phyloP scores from a whole-genome alignment of 1,139 yeast species.

The Sporopachydermia cereana region DNA sequence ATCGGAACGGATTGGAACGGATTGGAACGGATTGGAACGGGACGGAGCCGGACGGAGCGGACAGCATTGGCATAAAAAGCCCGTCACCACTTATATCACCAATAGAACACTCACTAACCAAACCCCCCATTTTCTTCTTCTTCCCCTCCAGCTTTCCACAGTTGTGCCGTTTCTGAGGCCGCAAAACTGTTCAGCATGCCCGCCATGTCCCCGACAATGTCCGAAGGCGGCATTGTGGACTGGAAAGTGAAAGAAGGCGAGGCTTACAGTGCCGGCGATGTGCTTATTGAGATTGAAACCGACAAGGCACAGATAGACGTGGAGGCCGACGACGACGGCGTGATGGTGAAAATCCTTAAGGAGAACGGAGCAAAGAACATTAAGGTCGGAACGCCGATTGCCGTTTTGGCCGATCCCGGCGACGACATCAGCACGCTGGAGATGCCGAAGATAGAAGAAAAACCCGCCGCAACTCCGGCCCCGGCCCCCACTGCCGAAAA shows the following conservation, averaged over 20 bases:
- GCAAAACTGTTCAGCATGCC: conserved; percentile 81
- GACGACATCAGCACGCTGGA: conserved; percentile 64
- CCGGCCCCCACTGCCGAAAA: conserved; percentile 17
- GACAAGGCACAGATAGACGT: conserved; percentile 91
- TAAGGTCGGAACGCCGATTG: conserved; percentile 84
- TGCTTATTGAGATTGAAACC: conserved; percentile 78
- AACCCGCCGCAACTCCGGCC: conserved; percentile 15
- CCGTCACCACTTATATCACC: too few species aligned
- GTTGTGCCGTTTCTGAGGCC: conserved; percentile 11
- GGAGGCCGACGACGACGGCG: conserved; percentile 89
- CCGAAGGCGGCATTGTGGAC: conserved; percentile 88
- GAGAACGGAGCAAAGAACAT: conserved; percentile 67
- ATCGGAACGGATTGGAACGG: too few species aligned
- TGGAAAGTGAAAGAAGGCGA: conserved; percentile 86
- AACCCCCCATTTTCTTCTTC: background rate
- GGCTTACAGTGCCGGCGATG: conserved; percentile 71
- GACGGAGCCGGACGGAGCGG: too few species aligned
- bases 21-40: too few species aligned
- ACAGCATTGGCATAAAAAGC: too few species aligned
- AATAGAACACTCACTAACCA: too few species aligned
- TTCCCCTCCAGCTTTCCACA: background rate
- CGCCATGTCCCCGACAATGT: conserved; percentile 99
- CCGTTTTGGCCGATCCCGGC: conserved; percentile 74
- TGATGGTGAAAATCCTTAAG: conserved; percentile 61
- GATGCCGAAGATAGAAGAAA: conserved; percentile 30